These are phyloP conservation scores for Sapria himalayana DNA, from an alignment of 345 rosid species.

Conservation along the genomic window DNA sequence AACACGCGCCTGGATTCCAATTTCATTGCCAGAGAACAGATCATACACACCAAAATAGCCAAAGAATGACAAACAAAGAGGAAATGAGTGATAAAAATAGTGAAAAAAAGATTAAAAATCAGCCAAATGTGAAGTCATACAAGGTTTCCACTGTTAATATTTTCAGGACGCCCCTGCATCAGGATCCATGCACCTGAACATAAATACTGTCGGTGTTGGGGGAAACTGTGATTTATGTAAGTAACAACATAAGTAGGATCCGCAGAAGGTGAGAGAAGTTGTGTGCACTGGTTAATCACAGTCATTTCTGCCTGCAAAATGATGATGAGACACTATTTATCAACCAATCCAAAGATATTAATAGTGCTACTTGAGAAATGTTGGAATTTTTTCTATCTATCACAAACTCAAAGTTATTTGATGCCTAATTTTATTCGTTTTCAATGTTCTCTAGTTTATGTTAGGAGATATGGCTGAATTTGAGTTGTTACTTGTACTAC, in stretches of 20 bases:
- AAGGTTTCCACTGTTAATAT: slow-evolving; percentile 68
- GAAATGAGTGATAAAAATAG: neutral
- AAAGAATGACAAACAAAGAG: slow-evolving; percentile 4
- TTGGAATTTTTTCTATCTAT: too few relatives aligned
- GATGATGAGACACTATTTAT: too few relatives aligned
- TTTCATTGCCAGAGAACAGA: slow-evolving; percentile 1
- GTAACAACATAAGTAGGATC: slow-evolving; percentile 63
- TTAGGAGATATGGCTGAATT: too few relatives aligned
- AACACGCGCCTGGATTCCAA: slow-evolving; percentile 43
- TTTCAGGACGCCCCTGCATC: slow-evolving; percentile 88
- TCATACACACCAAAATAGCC: slow-evolving; percentile 7
- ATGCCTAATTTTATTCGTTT: too few relatives aligned
- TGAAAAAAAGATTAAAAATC: slow-evolving; percentile 3
- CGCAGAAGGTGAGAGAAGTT: slow-evolving; percentile 73
- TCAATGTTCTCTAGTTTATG: too few relatives aligned
- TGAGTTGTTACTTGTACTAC: too few relatives aligned
- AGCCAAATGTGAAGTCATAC: slow-evolving; percentile 16
- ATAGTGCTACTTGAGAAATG: too few relatives aligned
- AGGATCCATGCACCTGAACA: slow-evolving; percentile 96
- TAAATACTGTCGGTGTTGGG: slow-evolving; percentile 62
- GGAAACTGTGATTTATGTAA: slow-evolving; percentile 59
- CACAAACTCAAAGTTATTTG: too few relatives aligned
- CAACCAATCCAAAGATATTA: too few relatives aligned
- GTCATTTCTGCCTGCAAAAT: slow-evolving; percentile 60
- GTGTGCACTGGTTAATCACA: slow-evolving; percentile 75